Evolutionary conservation across 805 yeast species (phyloP), one percentile per base, ranked within the genome.

Genomic region (Ogataea zsoltii): DNA sequence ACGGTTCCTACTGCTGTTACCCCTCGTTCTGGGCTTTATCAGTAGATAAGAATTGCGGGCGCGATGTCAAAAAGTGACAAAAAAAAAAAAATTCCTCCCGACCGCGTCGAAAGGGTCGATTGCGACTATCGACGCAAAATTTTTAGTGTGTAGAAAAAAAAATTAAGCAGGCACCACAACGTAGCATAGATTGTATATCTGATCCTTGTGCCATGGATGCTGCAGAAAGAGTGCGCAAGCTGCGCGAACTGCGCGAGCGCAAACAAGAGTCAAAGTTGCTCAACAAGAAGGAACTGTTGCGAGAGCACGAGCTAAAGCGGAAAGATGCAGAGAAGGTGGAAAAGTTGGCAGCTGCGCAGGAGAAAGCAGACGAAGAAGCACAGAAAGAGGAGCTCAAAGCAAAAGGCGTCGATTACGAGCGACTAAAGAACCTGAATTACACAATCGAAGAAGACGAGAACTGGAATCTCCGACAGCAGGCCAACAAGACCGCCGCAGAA

Each of bases 381-480:
- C 71, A 70, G 2, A 63, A 63, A 43, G 40, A 60, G n/a, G 72
- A 69, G 23, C 52, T 65, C 2, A 50, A 58, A 28, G 70, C 67
- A 11, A 56, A 55, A 11, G 77, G 75, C 0, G 71, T 67, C 32
- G 71, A 70, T 42, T 64, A 56, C 40, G 76, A 72, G 33, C 63
- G 79, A 19, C 58, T 65, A 44, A 67, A 72, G 42, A 77, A 72
- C 40, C 69, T 77, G 76, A 77, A 77, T 44, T 78, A 79, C 65
- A 75, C 86, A 0, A 74, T 83, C 4, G 85, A 80, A 42, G 87
- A 86, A 42, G 73, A 80, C 45, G 85, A 82, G 51, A 67, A 69
- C 43, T 85, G 90, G 90, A 76, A 80, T 18, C 65, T 56, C 23
- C 72, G 70, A 42, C 57, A 64, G 44, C 63, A 56, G 34, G 51